Percentiles rank a stretch among this genome's conserved stretches.
phyloP scores from a whole-genome alignment of 257 asterid species.

The Nicotiana paniculata region DNA sequence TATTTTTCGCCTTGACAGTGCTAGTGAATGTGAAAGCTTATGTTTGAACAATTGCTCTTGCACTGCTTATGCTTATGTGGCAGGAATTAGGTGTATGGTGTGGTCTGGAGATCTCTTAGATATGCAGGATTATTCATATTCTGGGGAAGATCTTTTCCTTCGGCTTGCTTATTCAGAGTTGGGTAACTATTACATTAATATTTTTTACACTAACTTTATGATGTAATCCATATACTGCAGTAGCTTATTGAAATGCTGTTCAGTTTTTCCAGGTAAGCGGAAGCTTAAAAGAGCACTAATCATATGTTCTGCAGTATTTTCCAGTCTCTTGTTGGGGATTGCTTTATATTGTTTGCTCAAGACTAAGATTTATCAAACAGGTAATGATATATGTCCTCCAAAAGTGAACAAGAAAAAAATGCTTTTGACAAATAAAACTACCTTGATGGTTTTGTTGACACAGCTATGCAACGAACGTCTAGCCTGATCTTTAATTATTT shows the following conservation, averaged over 20 bases:
- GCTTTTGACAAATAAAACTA: neutral
- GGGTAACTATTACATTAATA: neutral
- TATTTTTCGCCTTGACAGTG: constrained; percentile 4
- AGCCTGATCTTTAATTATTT: neutral
- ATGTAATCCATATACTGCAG: neutral
- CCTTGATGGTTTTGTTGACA: neutral
- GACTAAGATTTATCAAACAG: neutral
- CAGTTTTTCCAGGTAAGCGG: constrained; percentile 11
- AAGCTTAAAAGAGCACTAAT: neutral
- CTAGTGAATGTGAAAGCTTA: neutral
- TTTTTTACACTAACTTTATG: neutral
- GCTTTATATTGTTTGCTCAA: constrained; percentile 1
- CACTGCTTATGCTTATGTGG: constrained; percentile 25
- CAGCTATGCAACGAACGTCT: neutral
- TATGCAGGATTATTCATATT: constrained; percentile 14
- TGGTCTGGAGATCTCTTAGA: constrained; percentile 23
- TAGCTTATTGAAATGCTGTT: neutral
- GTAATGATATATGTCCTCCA: neutral
- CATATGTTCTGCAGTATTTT: constrained; percentile 3
- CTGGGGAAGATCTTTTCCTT: constrained; percentile 19
- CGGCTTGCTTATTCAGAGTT: constrained; percentile 19
- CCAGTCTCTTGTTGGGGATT: neutral
- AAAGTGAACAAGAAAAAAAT: neutral
- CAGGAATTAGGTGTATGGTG: constrained; percentile 26
- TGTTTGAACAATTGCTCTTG: constrained; percentile 34